Conservation (phyloP, 305 asterid genomes). For the Andrographis paniculata region DNA sequence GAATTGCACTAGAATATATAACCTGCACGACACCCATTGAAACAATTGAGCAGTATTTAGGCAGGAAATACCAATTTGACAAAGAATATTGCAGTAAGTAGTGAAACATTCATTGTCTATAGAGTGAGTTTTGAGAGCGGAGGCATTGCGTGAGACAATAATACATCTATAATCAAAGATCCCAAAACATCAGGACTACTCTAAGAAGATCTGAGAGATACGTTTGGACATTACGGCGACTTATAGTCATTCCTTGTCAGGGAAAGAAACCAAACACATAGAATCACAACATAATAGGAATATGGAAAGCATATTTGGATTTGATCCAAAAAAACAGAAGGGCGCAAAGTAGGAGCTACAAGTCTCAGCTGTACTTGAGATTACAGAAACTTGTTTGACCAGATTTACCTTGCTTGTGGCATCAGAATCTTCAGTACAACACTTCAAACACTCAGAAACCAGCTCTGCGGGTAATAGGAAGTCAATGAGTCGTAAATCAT, state of each 20-base stretch:
- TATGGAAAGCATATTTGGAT: too few relatives aligned
- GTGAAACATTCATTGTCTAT: not conserved
- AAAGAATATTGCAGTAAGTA: not conserved
- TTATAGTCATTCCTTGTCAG: too few relatives aligned
- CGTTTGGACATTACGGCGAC: too few relatives aligned
- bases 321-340: too few relatives aligned
- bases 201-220: too few relatives aligned
- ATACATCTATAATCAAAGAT: too few relatives aligned
- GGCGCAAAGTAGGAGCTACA: not conserved
- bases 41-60: not conserved
- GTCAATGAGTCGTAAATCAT: conserved; percentile 2
- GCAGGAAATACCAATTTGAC: not conserved
- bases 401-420: conserved; percentile 75
- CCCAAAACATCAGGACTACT: too few relatives aligned
- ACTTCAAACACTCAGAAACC: conserved; percentile 71
- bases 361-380: not conserved
- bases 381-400: not conserved
- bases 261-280: too few relatives aligned
- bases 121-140: not conserved
- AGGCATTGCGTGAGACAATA: too few relatives aligned
- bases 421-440: conserved; percentile 94
- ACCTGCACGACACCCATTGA: conserved; percentile 36
- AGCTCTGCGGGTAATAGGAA: conserved; percentile 45
- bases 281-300: too few relatives aligned
- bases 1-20: conserved; percentile 61